Percentiles rank a stretch among this genome's conserved stretches.
phyloP scores from a whole-genome alignment of 768 basidiomycete species.

The Mycena maculata region DNA sequence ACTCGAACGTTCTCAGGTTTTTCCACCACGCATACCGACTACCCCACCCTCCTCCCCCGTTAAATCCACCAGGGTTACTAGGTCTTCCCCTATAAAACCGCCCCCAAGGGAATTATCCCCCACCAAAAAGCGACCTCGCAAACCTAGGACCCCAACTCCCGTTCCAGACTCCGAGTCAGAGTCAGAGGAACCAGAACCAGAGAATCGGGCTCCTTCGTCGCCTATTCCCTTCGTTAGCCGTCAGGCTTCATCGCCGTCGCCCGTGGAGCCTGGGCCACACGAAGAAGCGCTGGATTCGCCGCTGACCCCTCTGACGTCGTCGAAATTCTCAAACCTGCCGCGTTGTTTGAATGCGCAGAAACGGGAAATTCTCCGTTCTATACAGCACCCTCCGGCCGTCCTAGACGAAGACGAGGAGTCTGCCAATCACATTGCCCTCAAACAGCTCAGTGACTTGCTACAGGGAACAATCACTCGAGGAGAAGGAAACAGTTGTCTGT shows the following conservation, averaged over 20 bases:
- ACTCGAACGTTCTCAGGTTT: background rate
- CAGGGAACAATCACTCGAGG: constrained; percentile 80
- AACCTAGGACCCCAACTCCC: constrained; percentile 17
- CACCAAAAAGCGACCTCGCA: constrained; percentile 10
- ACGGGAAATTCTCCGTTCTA: constrained; percentile 46
- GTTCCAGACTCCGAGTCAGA: constrained; percentile 24
- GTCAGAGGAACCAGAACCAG: background rate
- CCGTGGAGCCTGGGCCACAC: background rate
- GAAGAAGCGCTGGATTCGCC: background rate
- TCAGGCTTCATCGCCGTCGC: background rate
- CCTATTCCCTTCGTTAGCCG: constrained; percentile 7
- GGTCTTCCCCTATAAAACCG: background rate
- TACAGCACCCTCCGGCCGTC: constrained; percentile 39
- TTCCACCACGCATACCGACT: background rate
- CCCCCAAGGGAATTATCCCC: background rate
- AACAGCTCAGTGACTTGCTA: constrained; percentile 73
- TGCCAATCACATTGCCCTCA: constrained; percentile 63
- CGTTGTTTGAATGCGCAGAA: constrained; percentile 68
- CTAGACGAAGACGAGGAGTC: constrained; percentile 49
- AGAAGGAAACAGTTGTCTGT: constrained; percentile 93
- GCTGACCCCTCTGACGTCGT: background rate
- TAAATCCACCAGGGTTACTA: background rate
- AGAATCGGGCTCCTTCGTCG: constrained; percentile 5
- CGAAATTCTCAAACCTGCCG: constrained; percentile 37
- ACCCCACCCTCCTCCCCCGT: constrained; percentile 6